These are phyloP conservation scores for Xanthoconium stramineum DNA, from an alignment of 768 basidiomycete genomes.

Conservation along the genomic window DNA sequence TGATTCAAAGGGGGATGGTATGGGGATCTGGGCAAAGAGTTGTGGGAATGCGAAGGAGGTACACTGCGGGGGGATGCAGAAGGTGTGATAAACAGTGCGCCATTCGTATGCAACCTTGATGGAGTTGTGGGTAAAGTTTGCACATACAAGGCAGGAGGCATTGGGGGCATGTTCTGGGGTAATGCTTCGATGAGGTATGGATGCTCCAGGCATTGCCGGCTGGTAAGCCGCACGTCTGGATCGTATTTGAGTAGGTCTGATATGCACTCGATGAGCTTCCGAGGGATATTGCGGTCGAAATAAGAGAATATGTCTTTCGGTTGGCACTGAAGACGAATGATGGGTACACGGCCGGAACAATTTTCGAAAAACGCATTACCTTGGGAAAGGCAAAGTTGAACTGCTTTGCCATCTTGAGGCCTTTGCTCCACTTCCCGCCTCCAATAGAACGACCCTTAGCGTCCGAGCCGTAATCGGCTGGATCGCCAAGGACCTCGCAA, in stretches of 20 bases:
- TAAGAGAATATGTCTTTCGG: slow-evolving; percentile 68
- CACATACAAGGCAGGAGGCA: slow-evolving; percentile 50
- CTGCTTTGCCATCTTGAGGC: slow-evolving; percentile 81
- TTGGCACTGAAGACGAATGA: slow-evolving; percentile 42
- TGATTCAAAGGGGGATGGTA: slow-evolving; percentile 39
- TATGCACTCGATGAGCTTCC: slow-evolving; percentile 87
- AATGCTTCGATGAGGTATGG: slow-evolving; percentile 82
- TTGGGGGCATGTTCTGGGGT: slow-evolving; percentile 61
- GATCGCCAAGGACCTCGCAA: slow-evolving; percentile 92
- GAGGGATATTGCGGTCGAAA: slow-evolving; percentile 77
- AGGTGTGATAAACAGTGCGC: slow-evolving; percentile 35
- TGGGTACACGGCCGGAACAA: not conserved
- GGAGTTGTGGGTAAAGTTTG: slow-evolving; percentile 37
- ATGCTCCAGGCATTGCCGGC: slow-evolving; percentile 83
- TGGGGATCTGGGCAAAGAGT: slow-evolving; percentile 37
- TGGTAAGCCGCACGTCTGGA: slow-evolving; percentile 81
- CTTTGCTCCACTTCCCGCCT: slow-evolving; percentile 85
- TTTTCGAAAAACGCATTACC: slow-evolving; percentile 40
- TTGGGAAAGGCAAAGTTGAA: slow-evolving; percentile 89
- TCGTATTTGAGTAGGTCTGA: slow-evolving; percentile 90
- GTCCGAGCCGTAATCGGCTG: slow-evolving; percentile 80
- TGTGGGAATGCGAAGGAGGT: slow-evolving; percentile 50
- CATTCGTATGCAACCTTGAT: slow-evolving; percentile 36
- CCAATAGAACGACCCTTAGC: slow-evolving; percentile 65
- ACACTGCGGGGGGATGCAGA: slow-evolving; percentile 43